phyloP scores from a whole-genome alignment of 495 filamentous ascomycete genomes.

The Xanthoparmelia taractica region DNA sequence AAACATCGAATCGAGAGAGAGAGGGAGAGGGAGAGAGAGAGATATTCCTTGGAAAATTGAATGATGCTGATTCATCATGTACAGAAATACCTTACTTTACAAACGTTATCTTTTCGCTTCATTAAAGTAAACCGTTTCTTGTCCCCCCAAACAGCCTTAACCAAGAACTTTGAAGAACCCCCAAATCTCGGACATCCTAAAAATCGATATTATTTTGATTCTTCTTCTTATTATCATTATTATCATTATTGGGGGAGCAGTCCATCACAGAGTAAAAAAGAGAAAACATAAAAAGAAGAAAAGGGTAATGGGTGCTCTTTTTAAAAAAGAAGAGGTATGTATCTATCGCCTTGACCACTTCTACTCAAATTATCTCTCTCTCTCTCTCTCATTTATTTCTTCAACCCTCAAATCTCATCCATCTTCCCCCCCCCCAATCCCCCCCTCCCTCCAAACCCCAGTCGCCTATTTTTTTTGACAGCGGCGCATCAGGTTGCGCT shows the following conservation, averaged over 20 bases:
- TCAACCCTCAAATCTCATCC: too few relatives aligned
- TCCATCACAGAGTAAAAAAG: neutral
- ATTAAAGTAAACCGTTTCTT: too few relatives aligned
- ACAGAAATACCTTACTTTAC: too few relatives aligned
- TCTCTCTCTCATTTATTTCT: neutral
- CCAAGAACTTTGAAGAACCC: too few relatives aligned
- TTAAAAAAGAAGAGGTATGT: constrained; percentile 26
- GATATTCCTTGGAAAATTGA: neutral
- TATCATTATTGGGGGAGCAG: too few relatives aligned
- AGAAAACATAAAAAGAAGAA: neutral
- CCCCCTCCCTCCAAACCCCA: neutral
- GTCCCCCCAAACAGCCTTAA: too few relatives aligned
- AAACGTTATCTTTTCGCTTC: too few relatives aligned
- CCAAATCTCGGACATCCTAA: too few relatives aligned
- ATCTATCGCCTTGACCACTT: constrained; percentile 13
- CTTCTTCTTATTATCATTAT: too few relatives aligned
- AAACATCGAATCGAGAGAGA: too few relatives aligned
- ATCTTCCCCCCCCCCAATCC: neutral
- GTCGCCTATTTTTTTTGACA: neutral
- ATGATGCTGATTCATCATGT: neutral
- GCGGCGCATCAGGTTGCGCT: neutral
- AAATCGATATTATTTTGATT: too few relatives aligned
- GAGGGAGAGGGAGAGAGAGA: too few relatives aligned
- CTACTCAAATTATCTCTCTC: neutral
- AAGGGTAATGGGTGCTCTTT: constrained; percentile 11